Conservation (phyloP, 768 basidiomycete genomes). For the Mycena albidolilacea region DNA sequence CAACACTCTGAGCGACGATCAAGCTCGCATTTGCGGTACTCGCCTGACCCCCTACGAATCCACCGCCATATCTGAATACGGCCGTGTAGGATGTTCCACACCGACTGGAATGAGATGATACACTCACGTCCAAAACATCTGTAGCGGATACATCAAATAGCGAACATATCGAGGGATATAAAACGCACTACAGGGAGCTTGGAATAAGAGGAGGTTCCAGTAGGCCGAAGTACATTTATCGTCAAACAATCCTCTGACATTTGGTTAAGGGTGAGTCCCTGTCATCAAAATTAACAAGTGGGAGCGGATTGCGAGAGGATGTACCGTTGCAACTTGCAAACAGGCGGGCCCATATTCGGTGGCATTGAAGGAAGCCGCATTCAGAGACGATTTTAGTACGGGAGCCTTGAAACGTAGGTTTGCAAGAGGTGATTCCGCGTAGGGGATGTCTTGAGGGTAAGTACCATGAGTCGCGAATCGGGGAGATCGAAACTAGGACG, state of each 20-base stretch:
- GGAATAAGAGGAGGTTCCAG: background rate
- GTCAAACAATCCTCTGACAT: conserved; percentile 20
- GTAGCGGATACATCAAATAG: background rate
- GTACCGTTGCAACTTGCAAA: background rate
- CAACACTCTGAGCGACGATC: conserved; percentile 32
- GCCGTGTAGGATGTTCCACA: background rate
- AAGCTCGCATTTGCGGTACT: background rate
- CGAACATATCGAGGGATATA: background rate
- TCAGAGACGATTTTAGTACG: background rate
- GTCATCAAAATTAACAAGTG: background rate
- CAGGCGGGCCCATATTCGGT: conserved; percentile 2
- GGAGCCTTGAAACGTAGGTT: background rate
- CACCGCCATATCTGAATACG: conserved; percentile 6
- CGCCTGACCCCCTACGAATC: background rate
- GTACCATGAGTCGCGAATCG: background rate
- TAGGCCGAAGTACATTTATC: conserved; percentile 6
- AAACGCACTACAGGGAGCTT: conserved; percentile 16
- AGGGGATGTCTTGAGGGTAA: background rate
- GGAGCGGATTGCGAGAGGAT: too few relatives aligned
- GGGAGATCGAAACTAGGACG: background rate
- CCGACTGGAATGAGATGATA: background rate
- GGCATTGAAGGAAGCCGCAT: background rate
- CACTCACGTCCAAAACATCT: conserved; percentile 22
- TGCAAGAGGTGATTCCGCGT: conserved; percentile 1
- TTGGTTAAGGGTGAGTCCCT: conserved; percentile 11